Conservation (phyloP, 176 grass and related monocot species). For the Oryza glaberrima region DNA sequence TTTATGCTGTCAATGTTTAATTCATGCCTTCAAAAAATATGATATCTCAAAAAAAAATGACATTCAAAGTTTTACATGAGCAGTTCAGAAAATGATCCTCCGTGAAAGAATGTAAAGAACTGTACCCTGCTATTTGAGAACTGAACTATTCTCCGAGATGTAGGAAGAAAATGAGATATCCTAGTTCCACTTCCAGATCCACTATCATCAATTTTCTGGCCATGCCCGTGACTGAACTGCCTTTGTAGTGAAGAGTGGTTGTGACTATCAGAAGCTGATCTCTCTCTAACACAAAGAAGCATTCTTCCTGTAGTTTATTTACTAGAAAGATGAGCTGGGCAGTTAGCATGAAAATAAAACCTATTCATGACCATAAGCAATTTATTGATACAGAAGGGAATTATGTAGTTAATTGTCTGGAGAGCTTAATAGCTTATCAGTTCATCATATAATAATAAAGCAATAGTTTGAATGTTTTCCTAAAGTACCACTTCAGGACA, state of each 20-base stretch:
- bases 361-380: not conserved
- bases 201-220: conserved; percentile 62
- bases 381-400: conserved; percentile 3
- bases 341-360: conserved; percentile 9
- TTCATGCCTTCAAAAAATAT: not conserved
- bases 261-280: conserved; percentile 63
- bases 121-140: conserved; percentile 92
- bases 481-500: not conserved
- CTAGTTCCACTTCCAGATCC: conserved; percentile 65
- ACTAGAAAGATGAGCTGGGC: not conserved
- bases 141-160: conserved; percentile 92
- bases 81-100: not conserved
- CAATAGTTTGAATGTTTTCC: conserved; percentile 9
- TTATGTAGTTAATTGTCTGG: not conserved
- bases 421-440: not conserved
- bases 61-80: not conserved
- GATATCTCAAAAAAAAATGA: not conserved
- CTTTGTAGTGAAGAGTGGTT: conserved; percentile 82
- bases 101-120: not conserved
- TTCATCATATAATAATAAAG: not conserved
- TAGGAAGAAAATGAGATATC: conserved; percentile 89
- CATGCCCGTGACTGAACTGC: conserved; percentile 85
- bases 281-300: conserved; percentile 94
- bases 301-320: conserved; percentile 63
- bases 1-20: not conserved